Base-by-base conservation (phyloP, 1,284 basidiomycete genomes). In the Leccinum variabile region DNA sequence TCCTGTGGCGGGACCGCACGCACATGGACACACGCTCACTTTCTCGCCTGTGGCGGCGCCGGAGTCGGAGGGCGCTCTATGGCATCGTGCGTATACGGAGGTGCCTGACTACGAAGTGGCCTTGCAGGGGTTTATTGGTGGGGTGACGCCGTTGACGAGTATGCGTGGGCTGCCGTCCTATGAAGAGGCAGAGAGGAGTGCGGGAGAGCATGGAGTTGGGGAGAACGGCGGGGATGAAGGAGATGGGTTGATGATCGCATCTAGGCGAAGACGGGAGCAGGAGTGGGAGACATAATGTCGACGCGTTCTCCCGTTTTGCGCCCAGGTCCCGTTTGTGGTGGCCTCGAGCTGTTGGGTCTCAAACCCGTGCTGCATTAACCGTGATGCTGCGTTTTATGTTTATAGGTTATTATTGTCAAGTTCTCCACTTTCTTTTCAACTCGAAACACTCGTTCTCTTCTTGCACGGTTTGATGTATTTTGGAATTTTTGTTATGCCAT, bases 61-160 rank as follows among this genome's bases (percentile, higher is more conserved):
- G 70, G 44, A 59, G 50, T 53, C 69, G 1, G 73, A 72, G 57
- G 73, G 73, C 18, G 66, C 75, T 49, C 66, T 85, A 65, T 77
- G 88, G 61, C 84, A 84, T 66, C 81, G 85, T 18, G 83, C 84
- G 60, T 84, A 88, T 65, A 85, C 86, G 54, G 84, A 89, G 73
- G 94, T 97, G 22, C 95, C 95, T 1, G 84, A 90, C 70, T 97
- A 98, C 75, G 83, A 83, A 14, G 84, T 92, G 54, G 92, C 94
- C 1, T 84, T 86, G 61, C 79, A 87, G 13, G 94, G 93, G 7
- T 95, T 95, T 76, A 80, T 95, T 37, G 94, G 93, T 1, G 93
- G 94, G 5, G 89, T 96, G 11, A 89, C 91, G 7, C 95, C 95
- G 10, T 77, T 97, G 69, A 84, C 84, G 70, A 89, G 86, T 66